Evolutionary conservation across 352 stramenopile species (phyloP).

Genomic region (Phytophthora idaei): DNA sequence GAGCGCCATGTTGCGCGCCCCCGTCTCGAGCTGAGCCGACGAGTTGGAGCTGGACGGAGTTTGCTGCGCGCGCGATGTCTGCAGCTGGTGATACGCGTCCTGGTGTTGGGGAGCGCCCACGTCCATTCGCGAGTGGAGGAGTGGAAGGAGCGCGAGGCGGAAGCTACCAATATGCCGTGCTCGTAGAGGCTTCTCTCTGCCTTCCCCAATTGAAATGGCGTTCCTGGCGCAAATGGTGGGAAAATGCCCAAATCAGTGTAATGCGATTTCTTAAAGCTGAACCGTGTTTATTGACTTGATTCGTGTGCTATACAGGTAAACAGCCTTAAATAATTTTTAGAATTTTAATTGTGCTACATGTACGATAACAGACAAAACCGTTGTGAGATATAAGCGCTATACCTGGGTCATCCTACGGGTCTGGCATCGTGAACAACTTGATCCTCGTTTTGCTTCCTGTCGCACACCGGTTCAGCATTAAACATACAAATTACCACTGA

Average conservation of each 20-base stretch:
- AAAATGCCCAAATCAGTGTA: background rate
- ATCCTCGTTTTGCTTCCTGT: too few relatives aligned
- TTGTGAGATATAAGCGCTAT: too few relatives aligned
- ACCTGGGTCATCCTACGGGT: too few relatives aligned
- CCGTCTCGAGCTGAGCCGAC: conserved; percentile 11
- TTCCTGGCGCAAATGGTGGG: background rate
- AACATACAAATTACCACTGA: too few relatives aligned
- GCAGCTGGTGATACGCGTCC: conserved; percentile 44
- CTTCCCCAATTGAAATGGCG: conserved; percentile 9
- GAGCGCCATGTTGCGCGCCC: conserved; percentile 23
- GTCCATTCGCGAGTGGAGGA: conserved; percentile 29
- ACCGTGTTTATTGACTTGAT: too few relatives aligned
- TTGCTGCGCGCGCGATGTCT: conserved; percentile 36
- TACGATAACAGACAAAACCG: too few relatives aligned
- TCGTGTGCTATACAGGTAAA: too few relatives aligned
- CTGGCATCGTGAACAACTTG: too few relatives aligned
- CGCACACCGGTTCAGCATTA: too few relatives aligned
- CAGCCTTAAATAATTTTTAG: too few relatives aligned
- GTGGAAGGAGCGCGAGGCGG: background rate
- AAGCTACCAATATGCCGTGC: background rate
- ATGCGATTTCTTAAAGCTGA: too few relatives aligned
- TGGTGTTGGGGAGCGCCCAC: conserved; percentile 20
- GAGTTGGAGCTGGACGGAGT: conserved; percentile 10
- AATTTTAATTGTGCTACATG: too few relatives aligned
- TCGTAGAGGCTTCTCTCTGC: background rate